These are phyloP conservation scores for Malassezia sympodialis DNA, from an alignment of 1,284 basidiomycete species.

Conservation along the genomic window DNA sequence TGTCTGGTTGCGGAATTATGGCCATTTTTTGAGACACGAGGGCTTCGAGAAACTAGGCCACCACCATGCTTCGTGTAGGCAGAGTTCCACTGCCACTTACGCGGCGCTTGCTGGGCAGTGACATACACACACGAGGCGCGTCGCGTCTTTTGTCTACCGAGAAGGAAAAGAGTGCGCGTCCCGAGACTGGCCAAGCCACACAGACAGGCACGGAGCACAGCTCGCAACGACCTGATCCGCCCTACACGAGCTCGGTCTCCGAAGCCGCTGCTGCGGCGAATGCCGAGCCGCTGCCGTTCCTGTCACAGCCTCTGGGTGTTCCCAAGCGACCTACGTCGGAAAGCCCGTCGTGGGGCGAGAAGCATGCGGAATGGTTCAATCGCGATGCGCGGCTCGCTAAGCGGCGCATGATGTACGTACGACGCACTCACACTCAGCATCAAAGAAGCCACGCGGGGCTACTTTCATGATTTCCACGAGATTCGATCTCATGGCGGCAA, in stretches of 20 bases:
- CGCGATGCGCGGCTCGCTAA: slow-evolving; percentile 35
- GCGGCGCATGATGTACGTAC: slow-evolving; percentile 52
- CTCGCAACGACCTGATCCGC: not conserved
- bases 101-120: not conserved
- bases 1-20: not conserved
- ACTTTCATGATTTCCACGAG: slow-evolving; percentile 79
- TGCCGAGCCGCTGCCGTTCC: slow-evolving; percentile 52
- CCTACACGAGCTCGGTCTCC: slow-evolving; percentile 11
- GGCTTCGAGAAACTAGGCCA: not conserved
- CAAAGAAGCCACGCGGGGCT: slow-evolving; percentile 73
- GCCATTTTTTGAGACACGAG: not conserved
- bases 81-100: not conserved
- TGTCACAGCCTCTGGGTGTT: slow-evolving; percentile 67
- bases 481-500: slow-evolving; percentile 78
- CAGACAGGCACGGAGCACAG: not conserved
- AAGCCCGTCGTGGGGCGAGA: slow-evolving; percentile 60
- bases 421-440: slow-evolving; percentile 56
- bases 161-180: not conserved
- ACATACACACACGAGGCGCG: not conserved
- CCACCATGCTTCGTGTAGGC: not conserved
- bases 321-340: slow-evolving; percentile 54
- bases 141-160: not conserved
- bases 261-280: slow-evolving; percentile 15
- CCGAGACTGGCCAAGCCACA: not conserved
- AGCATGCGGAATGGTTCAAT: slow-evolving; percentile 62